These are phyloP conservation scores for Lactuca sativa DNA, from an alignment of 129 eudicot genomes.

Conservation along the genomic window DNA sequence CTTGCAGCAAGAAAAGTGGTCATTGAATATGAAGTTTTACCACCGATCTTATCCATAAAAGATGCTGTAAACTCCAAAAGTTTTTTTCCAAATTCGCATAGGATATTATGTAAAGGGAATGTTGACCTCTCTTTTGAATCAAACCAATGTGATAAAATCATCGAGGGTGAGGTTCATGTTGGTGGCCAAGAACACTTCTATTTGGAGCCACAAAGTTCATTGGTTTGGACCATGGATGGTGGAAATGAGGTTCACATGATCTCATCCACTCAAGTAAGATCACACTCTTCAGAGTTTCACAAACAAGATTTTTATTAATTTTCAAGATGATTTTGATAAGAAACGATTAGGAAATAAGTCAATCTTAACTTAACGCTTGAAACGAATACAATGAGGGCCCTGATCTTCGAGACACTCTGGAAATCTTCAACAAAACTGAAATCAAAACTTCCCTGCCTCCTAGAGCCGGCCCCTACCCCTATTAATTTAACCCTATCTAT, in stretches of 20 bases:
- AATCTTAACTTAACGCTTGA: too few species aligned
- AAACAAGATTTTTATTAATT: not conserved
- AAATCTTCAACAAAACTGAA: too few species aligned
- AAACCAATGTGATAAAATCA: slow-evolving; percentile 70
- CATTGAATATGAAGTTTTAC: slow-evolving; percentile 75
- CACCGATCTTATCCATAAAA: slow-evolving; percentile 80
- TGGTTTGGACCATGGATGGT: slow-evolving; percentile 86
- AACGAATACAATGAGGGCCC: too few species aligned
- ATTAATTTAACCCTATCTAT: too few species aligned
- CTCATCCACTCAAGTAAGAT: slow-evolving; percentile 91
- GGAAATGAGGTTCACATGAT: slow-evolving; percentile 98
- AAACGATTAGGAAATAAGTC: too few species aligned
- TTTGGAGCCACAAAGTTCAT: slow-evolving; percentile 79
- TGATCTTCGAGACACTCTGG: too few species aligned
- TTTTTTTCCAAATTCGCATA: slow-evolving; percentile 71
- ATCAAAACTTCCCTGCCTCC: too few species aligned
- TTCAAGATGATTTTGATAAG: too few species aligned
- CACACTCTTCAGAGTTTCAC: not conserved
- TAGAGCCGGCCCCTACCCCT: too few species aligned
- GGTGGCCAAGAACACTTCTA: slow-evolving; percentile 99
- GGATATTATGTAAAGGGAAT: slow-evolving; percentile 61
- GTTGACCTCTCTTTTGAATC: slow-evolving; percentile 74
- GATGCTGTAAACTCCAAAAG: slow-evolving; percentile 70
- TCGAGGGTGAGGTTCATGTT: slow-evolving; percentile 82
- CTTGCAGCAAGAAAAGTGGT: slow-evolving; percentile 79